These are phyloP conservation scores for Calonectria henricotiae DNA, from an alignment of 2,329 filamentous ascomycete species.

Conservation along the genomic window DNA sequence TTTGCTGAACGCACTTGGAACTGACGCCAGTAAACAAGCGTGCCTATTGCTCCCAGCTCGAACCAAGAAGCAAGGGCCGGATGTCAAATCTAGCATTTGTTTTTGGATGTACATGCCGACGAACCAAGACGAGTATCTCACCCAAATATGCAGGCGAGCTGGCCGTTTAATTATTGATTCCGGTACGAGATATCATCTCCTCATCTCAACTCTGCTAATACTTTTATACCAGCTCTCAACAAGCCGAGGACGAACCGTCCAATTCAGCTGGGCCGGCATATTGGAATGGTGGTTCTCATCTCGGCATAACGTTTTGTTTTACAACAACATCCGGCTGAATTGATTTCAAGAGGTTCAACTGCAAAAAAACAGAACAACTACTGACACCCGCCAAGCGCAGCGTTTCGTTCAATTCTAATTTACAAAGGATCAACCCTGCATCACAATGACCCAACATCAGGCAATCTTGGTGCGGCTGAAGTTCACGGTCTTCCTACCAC, in stretches of 20 bases:
- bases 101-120: conserved; percentile 41
- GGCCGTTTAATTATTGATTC: conserved; percentile 23
- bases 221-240: conserved; percentile 29
- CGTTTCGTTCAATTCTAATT: too few relatives aligned
- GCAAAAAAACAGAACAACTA: neutral
- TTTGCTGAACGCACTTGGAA: conserved; percentile 28
- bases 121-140: conserved; percentile 36
- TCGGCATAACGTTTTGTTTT: conserved; percentile 22
- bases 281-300: conserved; percentile 30
- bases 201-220: neutral
- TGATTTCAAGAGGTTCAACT: neutral
- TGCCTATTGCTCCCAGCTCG: conserved; percentile 23
- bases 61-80: conserved; percentile 1
- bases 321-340: conserved; percentile 8
- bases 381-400: too few relatives aligned
- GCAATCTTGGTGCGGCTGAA: too few relatives aligned
- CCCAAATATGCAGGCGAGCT: conserved; percentile 33
- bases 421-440: too few relatives aligned
- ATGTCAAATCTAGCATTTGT: conserved; percentile 5
- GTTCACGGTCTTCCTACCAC: too few relatives aligned
- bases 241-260: conserved; percentile 30
- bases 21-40: neutral
- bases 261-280: conserved; percentile 9
- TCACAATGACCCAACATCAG: too few relatives aligned
- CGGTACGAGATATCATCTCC: conserved; percentile 15